phyloP scores from a whole-genome alignment of 2,329 filamentous ascomycete genomes.

The Bipolaris sorokiniana region DNA sequence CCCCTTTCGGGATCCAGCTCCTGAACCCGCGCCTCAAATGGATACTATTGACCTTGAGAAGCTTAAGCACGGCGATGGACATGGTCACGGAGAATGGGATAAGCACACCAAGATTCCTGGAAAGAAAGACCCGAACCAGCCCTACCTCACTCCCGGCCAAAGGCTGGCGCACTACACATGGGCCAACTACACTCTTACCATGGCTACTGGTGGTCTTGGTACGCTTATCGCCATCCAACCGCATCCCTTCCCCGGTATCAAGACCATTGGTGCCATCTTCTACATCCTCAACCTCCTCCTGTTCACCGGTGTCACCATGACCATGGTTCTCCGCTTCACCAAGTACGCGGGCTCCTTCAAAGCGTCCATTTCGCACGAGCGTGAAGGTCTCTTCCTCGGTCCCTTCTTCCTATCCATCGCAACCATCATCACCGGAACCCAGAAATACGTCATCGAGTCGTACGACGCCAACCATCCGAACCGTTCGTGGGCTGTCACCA shows the following conservation, averaged over 20 bases:
- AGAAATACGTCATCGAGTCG: constrained; percentile 44
- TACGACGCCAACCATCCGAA: constrained; percentile 48
- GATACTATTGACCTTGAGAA: constrained; percentile 40
- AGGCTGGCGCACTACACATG: constrained; percentile 53
- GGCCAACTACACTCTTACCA: constrained; percentile 57
- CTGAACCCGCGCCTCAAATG: constrained; percentile 18
- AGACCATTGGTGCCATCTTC: constrained; percentile 58
- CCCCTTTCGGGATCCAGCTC: constrained; percentile 26
- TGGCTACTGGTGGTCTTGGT: constrained; percentile 56
- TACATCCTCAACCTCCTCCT: constrained; percentile 59
- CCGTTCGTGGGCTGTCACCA: constrained; percentile 50
- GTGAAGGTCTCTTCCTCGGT: constrained; percentile 58
- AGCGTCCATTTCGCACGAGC: constrained; percentile 56
- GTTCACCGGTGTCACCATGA: constrained; percentile 46
- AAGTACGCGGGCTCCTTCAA: constrained; percentile 54
- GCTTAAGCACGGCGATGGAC: constrained; percentile 28
- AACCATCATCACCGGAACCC: constrained; percentile 53
- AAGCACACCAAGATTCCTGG: constrained; percentile 37
- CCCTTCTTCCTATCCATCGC: constrained; percentile 52
- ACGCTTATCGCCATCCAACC: constrained; percentile 54
- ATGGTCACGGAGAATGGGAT: constrained; percentile 26
- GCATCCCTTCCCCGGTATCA: constrained; percentile 56
- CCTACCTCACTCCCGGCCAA: constrained; percentile 35
- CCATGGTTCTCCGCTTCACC: constrained; percentile 53
- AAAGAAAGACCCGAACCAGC: constrained; percentile 43